A percentile compares a stretch with the other conserved stretches of the same genome.
Conservation (phyloP, 2,329 filamentous ascomycete species). For the Colletotrichum orchidophilum region DNA sequence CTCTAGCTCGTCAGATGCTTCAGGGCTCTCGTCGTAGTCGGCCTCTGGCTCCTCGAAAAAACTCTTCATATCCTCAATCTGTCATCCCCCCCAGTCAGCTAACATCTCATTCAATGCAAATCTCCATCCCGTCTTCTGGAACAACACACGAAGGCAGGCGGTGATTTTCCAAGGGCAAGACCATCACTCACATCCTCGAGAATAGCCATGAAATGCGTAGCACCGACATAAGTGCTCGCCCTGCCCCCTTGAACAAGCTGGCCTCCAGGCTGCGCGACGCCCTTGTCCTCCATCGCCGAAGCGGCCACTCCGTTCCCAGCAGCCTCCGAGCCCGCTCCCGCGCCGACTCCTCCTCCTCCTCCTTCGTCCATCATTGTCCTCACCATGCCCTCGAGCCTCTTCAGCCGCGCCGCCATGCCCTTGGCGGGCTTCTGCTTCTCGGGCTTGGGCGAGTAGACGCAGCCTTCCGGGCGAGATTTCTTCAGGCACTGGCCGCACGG, state of each 20-base stretch:
- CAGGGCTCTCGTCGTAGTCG: slow-evolving; percentile 44
- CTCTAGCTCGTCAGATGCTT: slow-evolving; percentile 45
- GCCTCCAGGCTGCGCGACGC: slow-evolving; percentile 41
- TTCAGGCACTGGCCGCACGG: slow-evolving; percentile 64
- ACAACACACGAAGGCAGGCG: background rate
- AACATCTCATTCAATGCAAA: background rate
- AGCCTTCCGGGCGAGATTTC: slow-evolving; percentile 56
- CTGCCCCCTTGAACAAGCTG: slow-evolving; percentile 55
- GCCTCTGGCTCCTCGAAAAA: slow-evolving; percentile 63
- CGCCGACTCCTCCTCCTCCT: slow-evolving; percentile 40
- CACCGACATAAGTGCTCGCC: slow-evolving; percentile 63
- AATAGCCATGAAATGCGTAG: slow-evolving; percentile 69
- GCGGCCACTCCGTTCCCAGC: background rate
- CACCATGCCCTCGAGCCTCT: slow-evolving; percentile 67
- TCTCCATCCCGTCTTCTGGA: background rate
- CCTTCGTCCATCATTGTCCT: slow-evolving; percentile 61
- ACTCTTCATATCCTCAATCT: slow-evolving; percentile 68
- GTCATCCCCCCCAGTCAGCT: slow-evolving; percentile 26
- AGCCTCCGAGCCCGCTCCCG: background rate
- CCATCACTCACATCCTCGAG: slow-evolving; percentile 62
- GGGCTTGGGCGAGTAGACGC: slow-evolving; percentile 59
- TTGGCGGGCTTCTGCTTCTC: slow-evolving; percentile 51
- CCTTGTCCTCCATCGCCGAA: background rate
- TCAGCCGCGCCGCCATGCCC: slow-evolving; percentile 64
- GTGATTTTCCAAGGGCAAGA: background rate